Base-by-base conservation (phyloP, 2,329 filamentous ascomycete genomes). In the Penicillium sp. region DNA sequence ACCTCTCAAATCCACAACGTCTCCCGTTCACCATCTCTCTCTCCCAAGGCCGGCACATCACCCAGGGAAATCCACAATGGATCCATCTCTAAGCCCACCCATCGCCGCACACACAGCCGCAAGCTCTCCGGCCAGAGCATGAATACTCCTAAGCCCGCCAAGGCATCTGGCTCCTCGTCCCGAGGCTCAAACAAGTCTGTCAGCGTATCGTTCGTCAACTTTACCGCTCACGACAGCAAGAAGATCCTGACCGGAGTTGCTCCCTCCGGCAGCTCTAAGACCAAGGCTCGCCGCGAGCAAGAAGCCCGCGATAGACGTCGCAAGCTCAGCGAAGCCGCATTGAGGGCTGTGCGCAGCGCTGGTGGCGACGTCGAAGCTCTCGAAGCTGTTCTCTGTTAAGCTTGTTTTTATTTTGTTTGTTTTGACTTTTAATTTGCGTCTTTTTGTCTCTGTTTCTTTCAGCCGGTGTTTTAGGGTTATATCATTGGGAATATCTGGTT, bases 211-310 rank as follows among this genome's bases (percentile, higher is more conserved):
- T 97, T 97, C 70, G 90, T 96, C 62, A 97, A 97, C 75, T 96
- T 90, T 76, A 97, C 93, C 1, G 88, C 91, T 0, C 81, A 83
- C 50, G 93, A 99, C 73, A 88, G 87, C 67, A 80, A 83, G 15
- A 85, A 89, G 70, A 87, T 99, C 43, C 85, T 99, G 75, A 91
- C 86, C 8, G 93, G 93, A 6, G 94, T 99, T 13, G 94, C 94
- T 46, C 93, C 93, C 0, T 93, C 89, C 63, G 94, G 94, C 10
- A 92, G 88, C 66, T 90, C 86, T 65, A 97, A 97, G 83, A 97
- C 94, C 9, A 97, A 97, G 73, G 91, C 91, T n/a, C 80, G 92
- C 55, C 80, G 94, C 50, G 93, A 97, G 75, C 89, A 91, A 73
- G 93, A 97, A 78, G 91, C 91, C 2, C 81, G 84, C 53, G 93